Percentiles rank a stretch among this genome's conserved stretches.
These are phyloP conservation scores for Quercus parvula DNA, from an alignment of 306 rosid genomes.

Conservation along the genomic window DNA sequence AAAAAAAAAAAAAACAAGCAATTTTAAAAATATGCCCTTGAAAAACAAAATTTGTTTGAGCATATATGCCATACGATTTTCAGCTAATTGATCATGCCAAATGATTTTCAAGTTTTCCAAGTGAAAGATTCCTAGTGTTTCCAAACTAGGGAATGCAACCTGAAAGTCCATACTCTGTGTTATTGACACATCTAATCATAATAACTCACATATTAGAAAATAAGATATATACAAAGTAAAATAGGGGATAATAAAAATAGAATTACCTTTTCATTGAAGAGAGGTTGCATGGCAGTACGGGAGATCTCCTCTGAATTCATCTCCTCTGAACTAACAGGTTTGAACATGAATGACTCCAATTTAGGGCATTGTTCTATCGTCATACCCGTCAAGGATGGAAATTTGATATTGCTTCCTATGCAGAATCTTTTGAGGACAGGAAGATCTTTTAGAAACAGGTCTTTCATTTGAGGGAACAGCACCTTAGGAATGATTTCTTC, in stretches of 20 bases:
- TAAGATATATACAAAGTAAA: background rate
- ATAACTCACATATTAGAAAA: background rate
- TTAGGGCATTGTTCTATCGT: background rate
- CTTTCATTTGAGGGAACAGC: background rate
- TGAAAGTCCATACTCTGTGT: background rate
- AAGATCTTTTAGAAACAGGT: background rate
- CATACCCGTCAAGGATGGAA: background rate
- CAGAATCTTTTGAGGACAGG: background rate
- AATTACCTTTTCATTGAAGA: too few relatives aligned
- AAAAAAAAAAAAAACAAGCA: too few relatives aligned
- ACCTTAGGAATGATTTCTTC: background rate
- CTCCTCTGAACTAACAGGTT: background rate
- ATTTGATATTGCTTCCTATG: background rate
- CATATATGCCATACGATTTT: too few relatives aligned
- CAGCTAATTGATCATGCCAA: too few relatives aligned
- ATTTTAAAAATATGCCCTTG: too few relatives aligned
- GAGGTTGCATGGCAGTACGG: too few relatives aligned
- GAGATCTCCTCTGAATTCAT: too few relatives aligned
- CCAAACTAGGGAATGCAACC: slow-evolving; percentile 3
- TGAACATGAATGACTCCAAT: background rate
- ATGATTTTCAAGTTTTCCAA: background rate
- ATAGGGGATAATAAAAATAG: too few relatives aligned
- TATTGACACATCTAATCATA: background rate
- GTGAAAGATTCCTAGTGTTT: background rate
- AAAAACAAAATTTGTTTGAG: too few relatives aligned